Conservation (phyloP, 768 basidiomycete species). For the Rhizopogon rudus region DNA sequence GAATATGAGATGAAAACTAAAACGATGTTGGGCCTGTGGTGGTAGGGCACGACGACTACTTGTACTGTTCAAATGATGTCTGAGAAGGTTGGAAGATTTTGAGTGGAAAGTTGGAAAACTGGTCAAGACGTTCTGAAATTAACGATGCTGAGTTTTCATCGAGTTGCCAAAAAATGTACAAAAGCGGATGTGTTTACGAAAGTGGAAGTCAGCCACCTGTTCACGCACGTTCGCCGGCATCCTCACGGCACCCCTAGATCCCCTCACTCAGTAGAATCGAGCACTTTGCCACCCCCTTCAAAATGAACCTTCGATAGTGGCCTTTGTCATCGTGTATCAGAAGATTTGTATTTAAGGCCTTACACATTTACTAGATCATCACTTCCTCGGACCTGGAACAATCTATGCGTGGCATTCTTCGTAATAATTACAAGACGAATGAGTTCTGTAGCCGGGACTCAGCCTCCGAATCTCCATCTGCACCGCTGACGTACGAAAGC, state of each 20-base stretch:
- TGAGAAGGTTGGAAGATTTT: slow-evolving; percentile 12
- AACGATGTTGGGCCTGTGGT: not conserved
- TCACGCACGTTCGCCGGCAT: slow-evolving; percentile 36
- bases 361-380: not conserved
- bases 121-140: slow-evolving; percentile 36
- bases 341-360: not conserved
- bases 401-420: not conserved
- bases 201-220: slow-evolving; percentile 16
- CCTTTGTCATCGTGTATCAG: not conserved
- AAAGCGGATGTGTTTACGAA: slow-evolving; percentile 12
- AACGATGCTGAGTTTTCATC: slow-evolving; percentile 15
- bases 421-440: not conserved
- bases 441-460: not conserved
- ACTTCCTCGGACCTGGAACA: not conserved
- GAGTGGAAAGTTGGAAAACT: slow-evolving; percentile 10
- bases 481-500: slow-evolving; percentile 3
- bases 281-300: not conserved
- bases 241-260: slow-evolving; percentile 16
- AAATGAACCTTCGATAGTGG: not conserved
- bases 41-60: no score
- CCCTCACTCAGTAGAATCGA: not conserved
- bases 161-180: slow-evolving; percentile 13
- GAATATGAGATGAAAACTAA: not conserved
- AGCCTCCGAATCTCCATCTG: slow-evolving; percentile 1
- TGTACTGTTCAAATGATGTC: not conserved